phyloP scores from a whole-genome alignment of 1,139 yeast genomes.

The Scheffersomyces cryptocercus region DNA sequence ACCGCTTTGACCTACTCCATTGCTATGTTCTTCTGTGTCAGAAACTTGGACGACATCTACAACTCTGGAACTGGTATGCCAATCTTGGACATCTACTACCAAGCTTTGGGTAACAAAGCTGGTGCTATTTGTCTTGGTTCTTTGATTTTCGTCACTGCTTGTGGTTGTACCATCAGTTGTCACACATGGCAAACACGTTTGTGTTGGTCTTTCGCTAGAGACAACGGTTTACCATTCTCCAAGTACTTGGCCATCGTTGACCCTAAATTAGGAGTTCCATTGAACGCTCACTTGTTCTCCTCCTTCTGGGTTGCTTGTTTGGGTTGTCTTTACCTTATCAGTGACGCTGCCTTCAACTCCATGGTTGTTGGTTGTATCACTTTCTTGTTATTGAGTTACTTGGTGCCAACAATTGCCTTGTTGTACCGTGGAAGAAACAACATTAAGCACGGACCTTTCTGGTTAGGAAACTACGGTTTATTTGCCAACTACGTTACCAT shows the following conservation, averaged over 20 bases:
- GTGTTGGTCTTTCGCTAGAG: slow-evolving; percentile 79
- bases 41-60: slow-evolving; percentile 48
- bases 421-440: slow-evolving; percentile 57
- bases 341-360: slow-evolving; percentile 47
- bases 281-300: slow-evolving; percentile 47
- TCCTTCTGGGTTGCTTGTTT: slow-evolving; percentile 39
- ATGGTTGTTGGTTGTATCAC: slow-evolving; percentile 50
- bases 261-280: slow-evolving; percentile 45
- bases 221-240: slow-evolving; percentile 50
- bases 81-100: slow-evolving; percentile 60
- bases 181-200: slow-evolving; percentile 79
- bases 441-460: slow-evolving; percentile 66
- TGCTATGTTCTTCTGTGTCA: slow-evolving; percentile 63
- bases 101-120: slow-evolving; percentile 52
- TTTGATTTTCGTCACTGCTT: slow-evolving; percentile 59
- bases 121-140: slow-evolving; percentile 64
- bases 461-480: slow-evolving; percentile 59
- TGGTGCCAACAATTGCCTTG: slow-evolving; percentile 50
- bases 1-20: slow-evolving; percentile 62
- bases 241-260: slow-evolving; percentile 42
- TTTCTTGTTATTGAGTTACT: slow-evolving; percentile 41
- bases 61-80: slow-evolving; percentile 59
- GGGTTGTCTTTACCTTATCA: slow-evolving; percentile 42
- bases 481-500: slow-evolving; percentile 56
- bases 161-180: slow-evolving; percentile 69